Conservation (phyloP, 192 early-diverging fungal species). For the Coemansia sp. region DNA sequence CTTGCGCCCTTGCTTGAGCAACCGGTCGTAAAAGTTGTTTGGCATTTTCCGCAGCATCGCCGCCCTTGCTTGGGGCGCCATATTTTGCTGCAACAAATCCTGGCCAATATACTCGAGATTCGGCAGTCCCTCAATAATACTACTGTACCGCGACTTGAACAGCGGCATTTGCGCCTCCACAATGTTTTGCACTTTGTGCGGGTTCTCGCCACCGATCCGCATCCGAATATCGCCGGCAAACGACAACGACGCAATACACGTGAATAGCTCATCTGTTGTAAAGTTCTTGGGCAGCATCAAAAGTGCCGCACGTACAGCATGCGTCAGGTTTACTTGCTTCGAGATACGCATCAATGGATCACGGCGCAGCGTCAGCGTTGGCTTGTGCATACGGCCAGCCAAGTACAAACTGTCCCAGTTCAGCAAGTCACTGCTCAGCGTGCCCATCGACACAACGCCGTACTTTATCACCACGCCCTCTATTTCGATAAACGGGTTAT, state of each 20-base stretch:
- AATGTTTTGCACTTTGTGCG: slow-evolving; percentile 93
- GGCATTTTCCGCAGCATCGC: slow-evolving; percentile 80
- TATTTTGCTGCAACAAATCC: slow-evolving; percentile 61
- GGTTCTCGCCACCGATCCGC: slow-evolving; percentile 91
- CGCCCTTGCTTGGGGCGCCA: slow-evolving; percentile 61
- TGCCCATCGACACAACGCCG: slow-evolving; percentile 92
- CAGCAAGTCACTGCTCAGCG: slow-evolving; percentile 79
- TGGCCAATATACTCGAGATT: slow-evolving; percentile 48
- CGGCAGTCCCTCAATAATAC: slow-evolving; percentile 51
- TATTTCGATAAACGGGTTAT: slow-evolving; percentile 88
- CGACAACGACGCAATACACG: slow-evolving; percentile 79
- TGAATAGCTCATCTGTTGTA: slow-evolving; percentile 77
- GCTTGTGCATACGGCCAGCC: slow-evolving; percentile 97
- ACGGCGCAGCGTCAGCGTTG: slow-evolving; percentile 54
- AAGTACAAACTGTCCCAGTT: slow-evolving; percentile 97
- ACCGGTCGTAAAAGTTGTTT: slow-evolving; percentile 66
- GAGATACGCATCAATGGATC: slow-evolving; percentile 52
- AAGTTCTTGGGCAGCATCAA: slow-evolving; percentile 82
- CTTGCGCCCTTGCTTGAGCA: slow-evolving; percentile 51
- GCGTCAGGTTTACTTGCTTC: slow-evolving; percentile 80
- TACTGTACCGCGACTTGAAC: slow-evolving; percentile 51
- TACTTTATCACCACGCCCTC: slow-evolving; percentile 90
- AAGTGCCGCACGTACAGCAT: slow-evolving; percentile 80
- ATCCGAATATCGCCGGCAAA: slow-evolving; percentile 94
- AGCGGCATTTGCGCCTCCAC: slow-evolving; percentile 67